A percentile compares a stretch with the other conserved stretches of the same genome.
Evolutionary conservation across 1,284 basidiomycete species (phyloP).

Genomic region (Volvariella surrecta): DNA sequence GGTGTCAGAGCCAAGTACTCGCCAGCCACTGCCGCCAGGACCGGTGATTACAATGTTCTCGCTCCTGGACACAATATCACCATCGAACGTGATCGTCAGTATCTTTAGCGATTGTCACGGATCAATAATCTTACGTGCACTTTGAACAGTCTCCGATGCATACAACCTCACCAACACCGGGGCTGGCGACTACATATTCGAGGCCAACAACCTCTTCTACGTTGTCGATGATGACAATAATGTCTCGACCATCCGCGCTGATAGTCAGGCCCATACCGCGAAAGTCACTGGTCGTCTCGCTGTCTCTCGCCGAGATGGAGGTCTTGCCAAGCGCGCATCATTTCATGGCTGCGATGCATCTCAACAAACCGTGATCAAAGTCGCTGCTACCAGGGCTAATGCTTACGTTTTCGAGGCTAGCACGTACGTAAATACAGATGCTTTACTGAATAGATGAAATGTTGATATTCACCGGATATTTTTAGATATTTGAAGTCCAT

Average conservation of each 20-base stretch:
- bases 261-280: constrained; percentile 24
- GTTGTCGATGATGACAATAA: constrained; percentile 22
- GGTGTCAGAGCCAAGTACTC: constrained; percentile 30
- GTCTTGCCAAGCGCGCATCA: constrained; percentile 22
- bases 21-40: constrained; percentile 18
- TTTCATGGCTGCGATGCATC: constrained; percentile 32
- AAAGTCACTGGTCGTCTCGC: constrained; percentile 28
- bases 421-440: constrained; percentile 18
- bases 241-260: constrained; percentile 23
- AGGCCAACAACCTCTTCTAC: constrained; percentile 31
- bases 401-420: constrained; percentile 28
- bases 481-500: constrained; percentile 14
- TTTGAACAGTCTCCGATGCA: constrained; percentile 28
- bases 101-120: not conserved
- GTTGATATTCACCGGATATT: constrained; percentile 3
- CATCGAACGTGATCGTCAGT: constrained; percentile 34
- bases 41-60: constrained; percentile 27
- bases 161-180: constrained; percentile 39
- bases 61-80: constrained; percentile 33
- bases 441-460: not conserved
- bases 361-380: constrained; percentile 22
- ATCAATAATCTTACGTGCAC: not conserved
- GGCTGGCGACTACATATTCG: constrained; percentile 14
- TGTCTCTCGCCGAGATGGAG: constrained; percentile 15
- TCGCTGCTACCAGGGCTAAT: constrained; percentile 30